These are phyloP conservation scores for Saccharum officinarum DNA, from an alignment of 176 grass and related monocot genomes.

Conservation along the genomic window DNA sequence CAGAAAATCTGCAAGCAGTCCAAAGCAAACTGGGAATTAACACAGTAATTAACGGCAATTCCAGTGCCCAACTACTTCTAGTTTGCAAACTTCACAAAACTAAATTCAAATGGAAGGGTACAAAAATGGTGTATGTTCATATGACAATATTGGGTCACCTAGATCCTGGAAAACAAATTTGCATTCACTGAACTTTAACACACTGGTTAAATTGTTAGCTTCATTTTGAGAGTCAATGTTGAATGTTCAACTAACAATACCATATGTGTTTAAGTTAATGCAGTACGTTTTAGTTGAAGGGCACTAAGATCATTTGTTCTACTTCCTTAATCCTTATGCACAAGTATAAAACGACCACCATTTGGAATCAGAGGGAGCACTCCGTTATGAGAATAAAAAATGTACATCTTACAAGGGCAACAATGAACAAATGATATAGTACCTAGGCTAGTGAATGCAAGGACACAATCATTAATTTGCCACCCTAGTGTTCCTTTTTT, in stretches of 20 bases:
- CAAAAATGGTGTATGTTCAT: conserved; percentile 2
- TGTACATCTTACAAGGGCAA: not conserved
- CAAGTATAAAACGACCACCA: not conserved
- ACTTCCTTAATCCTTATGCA: too few relatives aligned
- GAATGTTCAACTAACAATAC: conserved; percentile 13
- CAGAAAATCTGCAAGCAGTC: conserved; percentile 4
- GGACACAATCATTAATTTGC: not conserved
- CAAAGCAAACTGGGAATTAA: conserved; percentile 22
- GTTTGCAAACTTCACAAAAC: not conserved
- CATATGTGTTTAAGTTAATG: not conserved
- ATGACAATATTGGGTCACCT: not conserved
- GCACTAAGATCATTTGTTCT: not conserved
- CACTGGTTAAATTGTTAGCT: conserved; percentile 11
- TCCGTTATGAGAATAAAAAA: not conserved
- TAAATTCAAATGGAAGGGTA: conserved; percentile 1
- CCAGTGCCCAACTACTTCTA: conserved; percentile 1
- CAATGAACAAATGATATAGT: not conserved
- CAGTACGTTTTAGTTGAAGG: not conserved
- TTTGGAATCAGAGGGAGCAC: not conserved
- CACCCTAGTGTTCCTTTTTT: not conserved
- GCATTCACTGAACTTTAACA: not conserved
- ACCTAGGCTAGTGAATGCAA: conserved; percentile 1
- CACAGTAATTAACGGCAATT: conserved; percentile 10
- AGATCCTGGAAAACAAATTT: not conserved
- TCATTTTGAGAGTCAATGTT: conserved; percentile 11